Evolutionary conservation across 495 filamentous ascomycete species (phyloP).

Genomic region (Parathielavia hyrcaniae): DNA sequence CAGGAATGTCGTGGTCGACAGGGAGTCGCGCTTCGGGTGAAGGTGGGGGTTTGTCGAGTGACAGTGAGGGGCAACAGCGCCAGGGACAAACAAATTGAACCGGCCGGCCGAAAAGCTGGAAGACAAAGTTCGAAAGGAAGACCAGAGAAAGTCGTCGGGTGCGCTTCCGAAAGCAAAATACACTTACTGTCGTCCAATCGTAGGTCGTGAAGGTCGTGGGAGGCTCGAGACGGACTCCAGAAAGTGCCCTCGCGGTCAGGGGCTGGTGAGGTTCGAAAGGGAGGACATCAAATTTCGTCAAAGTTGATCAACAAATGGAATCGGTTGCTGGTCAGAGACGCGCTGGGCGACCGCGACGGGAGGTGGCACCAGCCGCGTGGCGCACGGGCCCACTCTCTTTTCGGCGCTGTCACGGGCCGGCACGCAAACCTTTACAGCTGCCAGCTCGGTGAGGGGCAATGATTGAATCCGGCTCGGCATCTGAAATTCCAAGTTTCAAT

Average conservation of each 20-base stretch:
- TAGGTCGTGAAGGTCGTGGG: not conserved
- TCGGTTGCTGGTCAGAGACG: conserved; percentile 13
- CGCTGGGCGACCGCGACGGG: conserved; percentile 26
- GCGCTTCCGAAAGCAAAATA: conserved; percentile 9
- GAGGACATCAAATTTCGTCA: conserved; percentile 26
- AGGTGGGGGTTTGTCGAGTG: conserved; percentile 11
- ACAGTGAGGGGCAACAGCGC: conserved; percentile 21
- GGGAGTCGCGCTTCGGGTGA: not conserved
- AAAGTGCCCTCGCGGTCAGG: not conserved
- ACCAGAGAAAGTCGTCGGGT: conserved; percentile 10
- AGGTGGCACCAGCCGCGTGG: conserved; percentile 9
- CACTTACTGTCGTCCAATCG: conserved; percentile 15
- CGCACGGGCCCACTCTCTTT: conserved; percentile 6
- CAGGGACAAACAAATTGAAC: conserved; percentile 16
- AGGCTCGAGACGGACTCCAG: not conserved
- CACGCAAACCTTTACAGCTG: not conserved
- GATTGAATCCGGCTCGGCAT: not conserved
- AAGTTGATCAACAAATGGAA: conserved; percentile 28
- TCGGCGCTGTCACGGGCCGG: not conserved
- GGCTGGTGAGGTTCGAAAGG: conserved; percentile 7
- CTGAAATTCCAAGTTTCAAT: not conserved
- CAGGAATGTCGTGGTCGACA: conserved; percentile 1
- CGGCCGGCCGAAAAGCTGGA: conserved; percentile 1
- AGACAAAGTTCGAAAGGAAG: conserved; percentile 4
- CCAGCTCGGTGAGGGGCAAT: not conserved